Evolutionary conservation across 345 rosid genomes (phyloP), one percentile per base, ranked within the genome.

Genomic region (Raphanus raphanistrum): DNA sequence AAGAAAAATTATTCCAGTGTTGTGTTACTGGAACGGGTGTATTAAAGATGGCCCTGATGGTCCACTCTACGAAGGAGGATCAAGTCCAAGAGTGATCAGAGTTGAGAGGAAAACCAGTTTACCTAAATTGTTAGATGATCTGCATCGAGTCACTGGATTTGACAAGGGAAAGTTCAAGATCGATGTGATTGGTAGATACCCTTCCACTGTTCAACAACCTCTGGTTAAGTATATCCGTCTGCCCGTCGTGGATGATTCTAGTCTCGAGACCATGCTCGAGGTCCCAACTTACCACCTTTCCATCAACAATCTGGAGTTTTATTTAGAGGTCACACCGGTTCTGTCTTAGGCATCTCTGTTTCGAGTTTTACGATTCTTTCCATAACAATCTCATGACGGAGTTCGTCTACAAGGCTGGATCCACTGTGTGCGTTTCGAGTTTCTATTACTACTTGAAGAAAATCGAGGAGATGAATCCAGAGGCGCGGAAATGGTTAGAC

Each of bases 231-330:
- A 55, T 66, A 2, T 74, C 0, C 45, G 57, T 74, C 16, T 74
- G 16, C 77, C 72, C 9, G 1, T 74, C 10, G 72, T 74, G 57
- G 78, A 74, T 6, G 72, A 74, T 38, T 74, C 31, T 74, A 74
- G 66, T 10, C 27, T 74, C 8, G 66, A 55, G 58, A 65, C 52
- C 1, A 74, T 74, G 71, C 77, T 74, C n/a, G 77, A 65, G 28
- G 71, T 74, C 13, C 77, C 57, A 35, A 54, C 31, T 0, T 10
- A 9, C 11, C 28, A 74, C 16, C 57, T 54, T 36, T 66, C 38
- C 26, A 26, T 74, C 17, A 65, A 10, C 7, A 55, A 10, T 65
- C 8, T 74, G 1, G 65, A 74, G 8, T 8, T 74, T 0, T 74
- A 52, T 65, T 2, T 74, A 11, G 77, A 64, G 64, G 38, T 54